These are phyloP conservation scores for Lophium mytilinum DNA, from an alignment of 495 filamentous ascomycete species.

Conservation along the genomic window DNA sequence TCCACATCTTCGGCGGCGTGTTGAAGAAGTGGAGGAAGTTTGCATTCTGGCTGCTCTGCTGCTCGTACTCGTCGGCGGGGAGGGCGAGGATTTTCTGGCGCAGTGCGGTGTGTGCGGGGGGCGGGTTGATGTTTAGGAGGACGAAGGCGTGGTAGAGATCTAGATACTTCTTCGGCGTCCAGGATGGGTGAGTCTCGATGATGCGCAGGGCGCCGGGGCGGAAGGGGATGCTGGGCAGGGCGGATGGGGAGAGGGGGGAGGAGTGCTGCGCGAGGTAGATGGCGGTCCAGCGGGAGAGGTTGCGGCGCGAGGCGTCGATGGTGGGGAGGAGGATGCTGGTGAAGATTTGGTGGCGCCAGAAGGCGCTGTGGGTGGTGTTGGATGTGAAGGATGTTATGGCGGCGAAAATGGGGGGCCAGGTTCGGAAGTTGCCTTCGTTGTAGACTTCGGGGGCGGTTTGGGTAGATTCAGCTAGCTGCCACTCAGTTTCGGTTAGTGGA, in stretches of 20 bases:
- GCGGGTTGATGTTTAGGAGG: neutral
- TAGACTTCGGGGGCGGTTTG: slow-evolving; percentile 14
- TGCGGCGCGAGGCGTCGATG: neutral
- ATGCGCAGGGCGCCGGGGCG: neutral
- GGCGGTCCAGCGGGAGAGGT: slow-evolving; percentile 2
- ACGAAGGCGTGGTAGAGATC: neutral
- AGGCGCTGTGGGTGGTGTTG: neutral
- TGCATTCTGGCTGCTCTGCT: too few species aligned
- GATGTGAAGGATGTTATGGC: neutral
- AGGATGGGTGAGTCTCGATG: too few species aligned
- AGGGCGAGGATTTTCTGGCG: neutral
- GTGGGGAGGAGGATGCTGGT: slow-evolving; percentile 15
- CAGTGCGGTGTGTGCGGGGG: neutral
- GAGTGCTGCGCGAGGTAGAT: slow-evolving; percentile 6
- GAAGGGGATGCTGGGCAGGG: neutral
- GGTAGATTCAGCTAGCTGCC: slow-evolving; percentile 24
- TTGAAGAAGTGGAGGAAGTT: too few species aligned
- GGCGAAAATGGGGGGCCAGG: neutral
- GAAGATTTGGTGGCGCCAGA: neutral
- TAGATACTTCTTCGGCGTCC: neutral
- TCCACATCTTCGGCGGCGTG: too few species aligned
- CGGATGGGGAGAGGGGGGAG: neutral
- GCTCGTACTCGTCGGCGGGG: too few species aligned
- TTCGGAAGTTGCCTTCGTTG: neutral
- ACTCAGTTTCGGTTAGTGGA: slow-evolving; percentile 21